Evolutionary conservation across 768 basidiomycete species (phyloP).

Genomic region (Leccinum incarnatum): DNA sequence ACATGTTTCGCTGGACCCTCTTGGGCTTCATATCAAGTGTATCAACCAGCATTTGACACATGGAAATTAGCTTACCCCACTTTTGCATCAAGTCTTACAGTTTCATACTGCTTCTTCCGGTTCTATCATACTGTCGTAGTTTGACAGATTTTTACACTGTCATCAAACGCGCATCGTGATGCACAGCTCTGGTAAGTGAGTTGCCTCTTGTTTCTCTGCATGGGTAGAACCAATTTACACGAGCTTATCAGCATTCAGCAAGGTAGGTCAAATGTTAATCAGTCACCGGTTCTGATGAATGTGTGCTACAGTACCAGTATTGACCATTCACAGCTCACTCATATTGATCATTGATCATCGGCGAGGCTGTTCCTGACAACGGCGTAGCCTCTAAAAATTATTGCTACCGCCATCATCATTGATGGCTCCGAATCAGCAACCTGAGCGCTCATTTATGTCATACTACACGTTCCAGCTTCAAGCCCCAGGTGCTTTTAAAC

Average conservation of each 20-base stretch:
- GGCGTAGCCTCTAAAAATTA: not conserved
- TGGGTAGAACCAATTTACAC: not conserved
- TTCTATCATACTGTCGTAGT: not conserved
- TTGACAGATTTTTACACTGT: not conserved
- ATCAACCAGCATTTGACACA: not conserved
- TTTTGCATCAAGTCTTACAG: not conserved
- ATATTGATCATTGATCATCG: not conserved
- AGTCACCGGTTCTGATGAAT: not conserved
- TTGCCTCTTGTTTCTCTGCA: not conserved
- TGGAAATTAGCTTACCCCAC: not conserved
- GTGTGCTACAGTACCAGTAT: not conserved
- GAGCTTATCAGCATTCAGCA: not conserved
- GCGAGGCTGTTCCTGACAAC: constrained; percentile 1
- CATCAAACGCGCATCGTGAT: not conserved
- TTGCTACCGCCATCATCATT: not conserved
- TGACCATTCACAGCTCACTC: not conserved
- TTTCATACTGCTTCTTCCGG: too few relatives aligned
- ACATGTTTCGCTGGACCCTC: not conserved
- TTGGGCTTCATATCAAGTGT: not conserved
- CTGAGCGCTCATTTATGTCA: not conserved
- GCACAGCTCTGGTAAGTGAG: not conserved
- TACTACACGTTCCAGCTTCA: not conserved
- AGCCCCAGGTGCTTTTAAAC: not conserved
- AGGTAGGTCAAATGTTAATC: not conserved
- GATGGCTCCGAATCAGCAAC: not conserved